A percentile compares a stretch with the other conserved stretches of the same genome.
phyloP scores from a whole-genome alignment of 345 rosid genomes.

The Lepidium aucheri region DNA sequence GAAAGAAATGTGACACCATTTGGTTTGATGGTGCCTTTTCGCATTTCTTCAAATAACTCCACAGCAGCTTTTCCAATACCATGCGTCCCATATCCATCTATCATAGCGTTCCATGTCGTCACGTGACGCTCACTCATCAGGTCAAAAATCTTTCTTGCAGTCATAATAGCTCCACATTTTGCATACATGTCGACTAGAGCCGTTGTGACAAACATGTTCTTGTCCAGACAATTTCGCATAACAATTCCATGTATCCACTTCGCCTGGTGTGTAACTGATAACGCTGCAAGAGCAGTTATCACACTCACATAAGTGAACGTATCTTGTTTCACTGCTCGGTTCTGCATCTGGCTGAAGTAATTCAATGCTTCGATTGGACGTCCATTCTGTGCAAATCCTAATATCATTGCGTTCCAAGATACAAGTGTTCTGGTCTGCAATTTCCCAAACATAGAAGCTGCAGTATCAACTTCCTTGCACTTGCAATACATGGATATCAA shows the following conservation, averaged over 20 bases:
- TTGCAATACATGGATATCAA: conserved; percentile 81
- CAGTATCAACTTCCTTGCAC: conserved; percentile 53
- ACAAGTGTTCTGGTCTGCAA: conserved; percentile 47
- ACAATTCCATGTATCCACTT: conserved; percentile 69
- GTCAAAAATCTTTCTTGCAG: conserved; percentile 57
- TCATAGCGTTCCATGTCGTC: conserved; percentile 85
- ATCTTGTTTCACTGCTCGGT: conserved; percentile 41
- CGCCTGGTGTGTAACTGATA: conserved; percentile 59
- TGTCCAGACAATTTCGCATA: conserved; percentile 41
- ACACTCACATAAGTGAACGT: conserved; percentile 77
- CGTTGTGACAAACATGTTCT: conserved; percentile 52
- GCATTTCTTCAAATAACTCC: conserved; percentile 55
- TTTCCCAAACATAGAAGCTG: conserved; percentile 46
- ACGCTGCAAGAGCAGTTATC: conserved; percentile 62
- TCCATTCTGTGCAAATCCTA: conserved; percentile 72
- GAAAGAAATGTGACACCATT: conserved; percentile 73
- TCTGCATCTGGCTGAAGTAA: conserved; percentile 46
- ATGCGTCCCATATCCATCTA: conserved; percentile 77
- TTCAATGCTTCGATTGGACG: conserved; percentile 54
- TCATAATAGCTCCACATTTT: conserved; percentile 64
- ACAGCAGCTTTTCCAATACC: conserved; percentile 61
- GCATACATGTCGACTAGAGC: conserved; percentile 82
- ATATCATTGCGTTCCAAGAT: conserved; percentile 83
- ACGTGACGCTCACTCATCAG: conserved; percentile 55
- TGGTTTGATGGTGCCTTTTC: conserved; percentile 42